phyloP scores from a whole-genome alignment of 1,284 basidiomycete species.

The Erythrobasidium hasegawianum region DNA sequence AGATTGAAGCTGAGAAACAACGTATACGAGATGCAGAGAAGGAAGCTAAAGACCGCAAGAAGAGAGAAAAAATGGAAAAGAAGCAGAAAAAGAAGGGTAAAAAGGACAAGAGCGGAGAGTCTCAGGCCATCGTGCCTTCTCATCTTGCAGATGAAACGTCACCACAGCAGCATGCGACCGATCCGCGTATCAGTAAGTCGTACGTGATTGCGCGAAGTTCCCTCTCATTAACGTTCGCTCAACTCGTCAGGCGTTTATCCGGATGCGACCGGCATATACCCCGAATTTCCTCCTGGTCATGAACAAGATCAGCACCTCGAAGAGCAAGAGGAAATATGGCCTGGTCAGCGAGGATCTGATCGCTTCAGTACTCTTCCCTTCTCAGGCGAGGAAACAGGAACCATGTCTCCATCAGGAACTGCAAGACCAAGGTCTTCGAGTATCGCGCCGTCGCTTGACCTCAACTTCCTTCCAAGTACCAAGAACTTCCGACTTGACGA shows the following conservation, averaged over 20 bases:
- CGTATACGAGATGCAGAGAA: constrained; percentile 18
- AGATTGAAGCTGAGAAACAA: constrained; percentile 18
- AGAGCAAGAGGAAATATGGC: neutral
- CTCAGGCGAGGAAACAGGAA: neutral
- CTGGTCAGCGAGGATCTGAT: no score
- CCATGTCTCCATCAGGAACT: neutral
- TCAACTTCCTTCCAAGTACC: constrained; percentile 10
- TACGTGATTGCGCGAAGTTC: no score
- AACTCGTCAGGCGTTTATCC: no score
- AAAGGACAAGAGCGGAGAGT: constrained; percentile 11
- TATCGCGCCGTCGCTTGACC: constrained; percentile 19
- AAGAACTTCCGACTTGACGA: neutral
- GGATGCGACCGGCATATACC: neutral
- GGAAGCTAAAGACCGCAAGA: constrained; percentile 27
- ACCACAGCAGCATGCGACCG: neutral
- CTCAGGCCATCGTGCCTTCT: neutral
- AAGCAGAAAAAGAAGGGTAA: constrained; percentile 13
- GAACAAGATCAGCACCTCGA: neutral
- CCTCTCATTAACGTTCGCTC: no score
- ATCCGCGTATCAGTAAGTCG: no score
- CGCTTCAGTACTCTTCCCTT: neutral
- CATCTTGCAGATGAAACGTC: neutral
- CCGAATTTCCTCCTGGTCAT: neutral
- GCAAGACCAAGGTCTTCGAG: constrained; percentile 4
- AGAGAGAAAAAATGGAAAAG: constrained; percentile 19